A percentile compares a stretch with the other conserved stretches of the same genome.
Conservation (phyloP, 176 grass and related monocot species). For the Bolboschoenus planiculmis region DNA sequence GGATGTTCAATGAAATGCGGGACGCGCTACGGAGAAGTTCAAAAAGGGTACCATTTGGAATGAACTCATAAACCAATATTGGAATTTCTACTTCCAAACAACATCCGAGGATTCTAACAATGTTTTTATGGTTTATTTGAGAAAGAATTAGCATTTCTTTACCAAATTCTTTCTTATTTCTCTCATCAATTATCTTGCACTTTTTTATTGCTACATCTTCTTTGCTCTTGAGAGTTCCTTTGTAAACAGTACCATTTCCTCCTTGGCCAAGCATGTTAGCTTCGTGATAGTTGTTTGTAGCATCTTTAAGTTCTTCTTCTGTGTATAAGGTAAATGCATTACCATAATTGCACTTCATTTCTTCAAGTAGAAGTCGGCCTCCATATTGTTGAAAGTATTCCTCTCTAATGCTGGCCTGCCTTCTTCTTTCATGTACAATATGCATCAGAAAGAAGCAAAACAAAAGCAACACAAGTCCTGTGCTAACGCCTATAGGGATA, state of each 20-base stretch:
- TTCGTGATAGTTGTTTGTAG: background rate
- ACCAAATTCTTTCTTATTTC: slow-evolving; percentile 5
- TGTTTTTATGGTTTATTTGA: slow-evolving; percentile 13
- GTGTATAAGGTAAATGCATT: slow-evolving; percentile 1
- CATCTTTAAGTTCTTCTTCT: background rate
- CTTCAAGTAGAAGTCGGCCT: background rate
- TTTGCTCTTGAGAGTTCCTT: background rate
- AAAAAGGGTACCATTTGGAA: slow-evolving; percentile 2
- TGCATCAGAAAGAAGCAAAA: background rate
- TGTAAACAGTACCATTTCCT: slow-evolving; percentile 9
- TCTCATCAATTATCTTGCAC: slow-evolving; percentile 4
- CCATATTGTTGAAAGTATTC: slow-evolving; percentile 18
- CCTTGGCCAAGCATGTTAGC: background rate
- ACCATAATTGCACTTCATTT: background rate
- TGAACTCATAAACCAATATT: slow-evolving; percentile 6
- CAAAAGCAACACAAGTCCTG: background rate
- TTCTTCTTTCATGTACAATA: background rate
- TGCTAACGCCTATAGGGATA: background rate
- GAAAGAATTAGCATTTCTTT: slow-evolving; percentile 15
- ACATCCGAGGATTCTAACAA: slow-evolving; percentile 7
- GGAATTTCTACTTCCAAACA: slow-evolving; percentile 12
- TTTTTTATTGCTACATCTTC: background rate
- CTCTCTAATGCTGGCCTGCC: background rate
- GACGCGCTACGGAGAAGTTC: background rate
- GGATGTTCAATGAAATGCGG: background rate